phyloP scores from a whole-genome alignment of 352 stramenopile species.

The Phytopythium cucurbitacearum region DNA sequence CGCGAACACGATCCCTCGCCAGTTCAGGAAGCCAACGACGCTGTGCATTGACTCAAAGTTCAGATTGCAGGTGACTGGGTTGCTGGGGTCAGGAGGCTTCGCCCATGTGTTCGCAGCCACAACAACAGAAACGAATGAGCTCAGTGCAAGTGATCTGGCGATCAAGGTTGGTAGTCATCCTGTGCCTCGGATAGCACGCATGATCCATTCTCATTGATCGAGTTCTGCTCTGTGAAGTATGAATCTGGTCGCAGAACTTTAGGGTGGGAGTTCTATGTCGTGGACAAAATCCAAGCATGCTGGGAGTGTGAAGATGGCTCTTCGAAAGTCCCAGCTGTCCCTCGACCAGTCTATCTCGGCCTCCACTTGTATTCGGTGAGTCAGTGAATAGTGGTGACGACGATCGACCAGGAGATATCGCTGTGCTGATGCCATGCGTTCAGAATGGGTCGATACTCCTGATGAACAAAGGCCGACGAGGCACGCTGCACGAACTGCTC shows the following conservation, averaged over 20 bases:
- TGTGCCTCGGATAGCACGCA: background rate
- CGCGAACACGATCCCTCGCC: constrained; percentile 35
- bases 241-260: constrained; percentile 69
- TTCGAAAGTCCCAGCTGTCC: background rate
- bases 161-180: constrained; percentile 43
- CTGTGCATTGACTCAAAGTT: constrained; percentile 30
- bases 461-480: constrained; percentile 63
- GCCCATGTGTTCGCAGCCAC: constrained; percentile 67
- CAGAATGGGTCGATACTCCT: constrained; percentile 76
- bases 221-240: constrained; percentile 24
- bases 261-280: constrained; percentile 79
- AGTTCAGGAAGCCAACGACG: constrained; percentile 48
- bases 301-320: background rate
- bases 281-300: constrained; percentile 30
- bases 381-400: constrained; percentile 1
- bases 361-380: constrained; percentile 64
- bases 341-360: constrained; percentile 9
- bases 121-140: constrained; percentile 18
- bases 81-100: constrained; percentile 73
- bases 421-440: constrained; percentile 3
- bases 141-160: constrained; percentile 29
- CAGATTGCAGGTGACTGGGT: constrained; percentile 36
- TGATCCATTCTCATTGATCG: constrained; percentile 3
- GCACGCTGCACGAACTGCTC: constrained; percentile 75
- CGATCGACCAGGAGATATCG: background rate